Percentiles rank a stretch among this genome's conserved stretches.
Conservation (phyloP, 2,329 filamentous ascomycete genomes). For the Nannizzia gypsea region DNA sequence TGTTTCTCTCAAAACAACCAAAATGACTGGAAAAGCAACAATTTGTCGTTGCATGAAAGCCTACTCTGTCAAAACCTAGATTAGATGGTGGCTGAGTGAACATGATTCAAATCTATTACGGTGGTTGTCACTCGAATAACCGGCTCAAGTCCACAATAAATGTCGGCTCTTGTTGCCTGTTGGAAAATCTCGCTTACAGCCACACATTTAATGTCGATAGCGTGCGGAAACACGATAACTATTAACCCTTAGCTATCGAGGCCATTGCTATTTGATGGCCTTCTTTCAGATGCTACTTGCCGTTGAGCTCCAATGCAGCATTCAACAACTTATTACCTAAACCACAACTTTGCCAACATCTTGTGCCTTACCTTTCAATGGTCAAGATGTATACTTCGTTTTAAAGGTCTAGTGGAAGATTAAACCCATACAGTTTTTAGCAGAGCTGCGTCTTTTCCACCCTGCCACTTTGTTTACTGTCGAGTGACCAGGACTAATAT, state of each 20-base stretch:
- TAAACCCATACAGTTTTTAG: conserved; percentile 38
- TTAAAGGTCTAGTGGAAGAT: conserved; percentile 35
- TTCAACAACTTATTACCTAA: not conserved
- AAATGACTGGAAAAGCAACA: too few species aligned
- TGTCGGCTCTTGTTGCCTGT: not conserved
- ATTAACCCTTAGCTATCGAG: not conserved
- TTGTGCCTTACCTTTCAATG: conserved; percentile 22
- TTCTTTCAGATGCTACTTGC: not conserved
- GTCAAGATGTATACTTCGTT: conserved; percentile 32
- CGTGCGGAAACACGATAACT: too few species aligned
- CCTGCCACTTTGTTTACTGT: conserved; percentile 32
- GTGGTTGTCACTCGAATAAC: too few species aligned
- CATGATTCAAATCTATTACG: too few species aligned
- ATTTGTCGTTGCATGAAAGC: too few species aligned
- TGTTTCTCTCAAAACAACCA: too few species aligned
- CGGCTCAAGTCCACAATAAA: too few species aligned
- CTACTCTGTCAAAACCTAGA: too few species aligned
- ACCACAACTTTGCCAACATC: conserved; percentile 30
- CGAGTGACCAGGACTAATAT: conserved; percentile 33
- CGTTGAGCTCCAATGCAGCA: not conserved
- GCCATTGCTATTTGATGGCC: not conserved
- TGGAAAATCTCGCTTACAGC: too few species aligned
- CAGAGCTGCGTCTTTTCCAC: conserved; percentile 41
- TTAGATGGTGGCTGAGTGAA: too few species aligned
- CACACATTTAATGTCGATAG: too few species aligned